Conservation (phyloP, 73 alveolate species). For the Blepharisma japonicum region DNA sequence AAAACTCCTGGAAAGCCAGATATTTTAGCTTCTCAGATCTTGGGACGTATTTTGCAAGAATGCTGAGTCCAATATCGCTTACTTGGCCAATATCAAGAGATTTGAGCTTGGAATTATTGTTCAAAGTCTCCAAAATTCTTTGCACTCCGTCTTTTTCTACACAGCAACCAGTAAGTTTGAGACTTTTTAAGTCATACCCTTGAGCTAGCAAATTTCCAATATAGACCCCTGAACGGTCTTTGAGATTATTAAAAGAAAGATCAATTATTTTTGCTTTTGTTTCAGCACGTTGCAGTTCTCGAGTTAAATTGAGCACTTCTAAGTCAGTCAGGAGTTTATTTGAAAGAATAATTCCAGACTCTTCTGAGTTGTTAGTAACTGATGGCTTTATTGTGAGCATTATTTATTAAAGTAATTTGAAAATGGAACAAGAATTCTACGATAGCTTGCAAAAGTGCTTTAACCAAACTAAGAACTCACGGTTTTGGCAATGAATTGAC, state of each 20-base stretch:
- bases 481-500: no score
- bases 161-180: neutral
- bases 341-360: no score
- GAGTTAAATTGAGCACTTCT: no score
- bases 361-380: no score
- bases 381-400: no score
- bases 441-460: no score
- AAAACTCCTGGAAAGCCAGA: neutral
- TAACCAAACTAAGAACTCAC: no score
- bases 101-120: neutral
- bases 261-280: neutral
- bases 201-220: constrained; percentile 8
- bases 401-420: no score
- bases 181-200: neutral
- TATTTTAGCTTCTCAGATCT: constrained; percentile 9
- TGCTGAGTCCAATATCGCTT: neutral
- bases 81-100: constrained; percentile 25
- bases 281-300: no score
- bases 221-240: constrained; percentile 29
- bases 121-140: constrained; percentile 1
- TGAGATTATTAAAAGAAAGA: constrained; percentile 25
- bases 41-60: neutral
- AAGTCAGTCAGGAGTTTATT: no score
- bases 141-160: neutral
- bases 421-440: no score